Base-by-base conservation (phyloP, 176 grass and related monocot species). In the Triticum urartu region DNA sequence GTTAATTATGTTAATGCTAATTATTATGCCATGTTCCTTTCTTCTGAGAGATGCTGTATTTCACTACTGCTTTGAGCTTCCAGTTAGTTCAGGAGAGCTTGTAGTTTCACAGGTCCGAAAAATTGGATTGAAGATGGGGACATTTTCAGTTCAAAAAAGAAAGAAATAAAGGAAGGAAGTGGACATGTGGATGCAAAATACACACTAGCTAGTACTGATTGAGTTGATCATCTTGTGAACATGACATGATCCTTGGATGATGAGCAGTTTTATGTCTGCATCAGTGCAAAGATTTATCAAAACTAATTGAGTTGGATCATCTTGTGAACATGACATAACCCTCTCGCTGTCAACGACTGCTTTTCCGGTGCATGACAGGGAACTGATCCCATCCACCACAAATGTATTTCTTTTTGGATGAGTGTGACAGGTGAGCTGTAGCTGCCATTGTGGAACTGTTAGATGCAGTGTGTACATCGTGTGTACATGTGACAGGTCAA, bases 361-460 rank as follows among this genome's bases (percentile, higher is more conserved):
- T 84, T 88, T 88, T 80, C 64, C 28, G 85, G 61, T 77, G 47
- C 64, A 32, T 56, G 48, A 71, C 66, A 12, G 60, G 61, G 40
- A 67, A 67, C 42, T 6, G 4, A 65, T 43, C 69, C 22, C 67
- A 85, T 83, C 79, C 79, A 72, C 89, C 65, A 54, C 79, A 28
- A 67, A 61, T 20, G 25, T 74, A 33, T 84, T 84, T 84, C 34
- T 28, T 15, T 58, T 58, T 52, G 48, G 17, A 34, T 10, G 89
- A 91, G 47, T 68, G 81, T 3, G 76, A 91, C 89, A 42, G 85
- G 54, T 76, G 81, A 91, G n/a, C 75, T 84, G 50, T 47, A 91
- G n/a, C 75, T 84, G 50, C 60, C 72, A 38, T n/a, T 68, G 68
- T 33, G 80, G 30, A 39, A 73, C 40, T 21, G 60, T 68, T 75